phyloP scores from a whole-genome alignment of 805 yeast species.

The Wickerhamiella shivajii region DNA sequence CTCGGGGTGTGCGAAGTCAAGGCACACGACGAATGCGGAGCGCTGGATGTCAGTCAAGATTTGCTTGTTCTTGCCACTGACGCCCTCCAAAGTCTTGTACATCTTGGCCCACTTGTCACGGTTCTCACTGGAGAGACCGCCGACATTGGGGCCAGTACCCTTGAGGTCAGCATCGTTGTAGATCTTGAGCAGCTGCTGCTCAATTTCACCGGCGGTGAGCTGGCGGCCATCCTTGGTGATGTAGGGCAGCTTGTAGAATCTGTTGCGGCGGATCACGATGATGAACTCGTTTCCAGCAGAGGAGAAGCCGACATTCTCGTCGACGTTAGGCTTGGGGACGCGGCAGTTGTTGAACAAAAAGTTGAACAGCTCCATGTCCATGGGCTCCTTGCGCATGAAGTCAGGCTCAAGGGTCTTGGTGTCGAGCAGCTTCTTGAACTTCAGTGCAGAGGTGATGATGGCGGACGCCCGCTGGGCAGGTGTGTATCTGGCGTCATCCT shows the following conservation, averaged over 20 bases:
- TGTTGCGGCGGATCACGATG: slow-evolving; percentile 57
- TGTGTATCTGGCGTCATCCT: slow-evolving; percentile 34
- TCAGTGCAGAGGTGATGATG: slow-evolving; percentile 48
- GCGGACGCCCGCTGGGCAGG: slow-evolving; percentile 55
- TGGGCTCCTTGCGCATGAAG: slow-evolving; percentile 58
- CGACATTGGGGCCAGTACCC: slow-evolving; percentile 43
- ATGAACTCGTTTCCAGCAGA: slow-evolving; percentile 45
- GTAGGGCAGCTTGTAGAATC: slow-evolving; percentile 57
- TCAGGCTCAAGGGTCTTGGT: slow-evolving; percentile 69
- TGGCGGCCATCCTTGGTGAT: slow-evolving; percentile 23
- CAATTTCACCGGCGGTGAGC: slow-evolving; percentile 28
- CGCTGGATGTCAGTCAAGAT: slow-evolving; percentile 57
- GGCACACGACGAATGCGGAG: slow-evolving; percentile 65
- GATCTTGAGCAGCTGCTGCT: slow-evolving; percentile 44
- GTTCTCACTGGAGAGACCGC: slow-evolving; percentile 68
- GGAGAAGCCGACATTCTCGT: slow-evolving; percentile 41
- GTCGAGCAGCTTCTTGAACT: slow-evolving; percentile 54
- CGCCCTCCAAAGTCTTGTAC: slow-evolving; percentile 39
- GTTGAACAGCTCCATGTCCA: slow-evolving; percentile 86
- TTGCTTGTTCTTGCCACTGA: slow-evolving; percentile 44
- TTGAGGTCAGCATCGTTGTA: slow-evolving; percentile 29
- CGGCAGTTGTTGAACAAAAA: slow-evolving; percentile 85
- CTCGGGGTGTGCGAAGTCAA: slow-evolving; percentile 59
- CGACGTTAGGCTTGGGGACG: slow-evolving; percentile 43
- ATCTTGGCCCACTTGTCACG: slow-evolving; percentile 66